Percentiles rank a stretch among this genome's conserved stretches.
These are phyloP conservation scores for Blumeria hordei DNA, from an alignment of 2,329 filamentous ascomycete species.

Conservation along the genomic window DNA sequence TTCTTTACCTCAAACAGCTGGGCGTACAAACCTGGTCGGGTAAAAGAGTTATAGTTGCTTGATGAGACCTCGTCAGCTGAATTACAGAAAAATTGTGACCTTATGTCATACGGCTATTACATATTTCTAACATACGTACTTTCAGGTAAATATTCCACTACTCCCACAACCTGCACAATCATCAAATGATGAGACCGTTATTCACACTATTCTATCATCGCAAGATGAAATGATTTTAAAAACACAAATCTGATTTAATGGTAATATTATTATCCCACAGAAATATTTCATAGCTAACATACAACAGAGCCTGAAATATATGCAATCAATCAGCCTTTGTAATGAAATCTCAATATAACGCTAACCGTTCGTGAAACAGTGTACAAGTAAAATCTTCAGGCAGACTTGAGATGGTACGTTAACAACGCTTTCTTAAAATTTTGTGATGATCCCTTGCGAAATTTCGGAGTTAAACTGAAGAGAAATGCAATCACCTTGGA, in stretches of 20 bases:
- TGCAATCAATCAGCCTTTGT: neutral
- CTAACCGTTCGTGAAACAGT: neutral
- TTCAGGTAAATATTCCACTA: conserved; percentile 3
- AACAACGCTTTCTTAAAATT: neutral
- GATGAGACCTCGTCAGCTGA: conserved; percentile 23
- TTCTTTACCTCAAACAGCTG: conserved; percentile 16
- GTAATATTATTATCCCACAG: conserved; percentile 6
- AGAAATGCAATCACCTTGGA: neutral
- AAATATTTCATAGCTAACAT: neutral
- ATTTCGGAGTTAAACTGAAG: neutral
- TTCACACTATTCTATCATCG: conserved; percentile 20
- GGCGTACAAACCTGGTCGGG: conserved; percentile 19
- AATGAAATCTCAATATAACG: neutral
- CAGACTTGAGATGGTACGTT: neutral
- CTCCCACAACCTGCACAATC: conserved; percentile 3
- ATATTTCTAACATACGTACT: conserved; percentile 1
- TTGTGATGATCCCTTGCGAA: neutral
- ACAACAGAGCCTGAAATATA: neutral
- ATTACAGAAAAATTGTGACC: conserved; percentile 5
- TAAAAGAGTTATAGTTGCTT: conserved; percentile 15
- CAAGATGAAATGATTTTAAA: conserved; percentile 14
- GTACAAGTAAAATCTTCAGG: neutral
- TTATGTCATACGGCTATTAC: neutral
- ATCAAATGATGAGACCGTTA: conserved; percentile 19
- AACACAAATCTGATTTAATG: conserved; percentile 22